These are phyloP conservation scores for Cryptococcus depauperatus DNA, from an alignment of 1,284 basidiomycete species.

Conservation along the genomic window DNA sequence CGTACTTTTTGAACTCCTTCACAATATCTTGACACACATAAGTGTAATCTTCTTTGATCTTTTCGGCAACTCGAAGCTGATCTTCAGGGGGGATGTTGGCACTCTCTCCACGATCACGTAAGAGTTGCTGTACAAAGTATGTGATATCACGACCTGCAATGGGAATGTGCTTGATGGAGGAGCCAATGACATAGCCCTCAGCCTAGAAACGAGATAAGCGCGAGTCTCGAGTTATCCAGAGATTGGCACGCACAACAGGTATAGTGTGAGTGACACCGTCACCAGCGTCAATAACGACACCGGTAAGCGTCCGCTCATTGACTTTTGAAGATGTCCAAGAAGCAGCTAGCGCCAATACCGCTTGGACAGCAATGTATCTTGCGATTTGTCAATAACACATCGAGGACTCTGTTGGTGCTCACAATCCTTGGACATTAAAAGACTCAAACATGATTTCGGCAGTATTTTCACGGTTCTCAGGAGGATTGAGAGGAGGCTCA, in stretches of 20 bases:
- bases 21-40: slow-evolving; percentile 99
- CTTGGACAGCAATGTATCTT: slow-evolving; percentile 96
- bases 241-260: slow-evolving; percentile 32
- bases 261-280: slow-evolving; percentile 80
- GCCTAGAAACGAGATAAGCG: slow-evolving; percentile 43
- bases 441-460: slow-evolving; percentile 99
- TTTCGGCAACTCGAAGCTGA: slow-evolving; percentile 81
- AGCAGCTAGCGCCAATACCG: slow-evolving; percentile 95
- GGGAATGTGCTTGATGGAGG: slow-evolving; percentile 98
- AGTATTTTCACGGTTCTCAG: slow-evolving; percentile 98
- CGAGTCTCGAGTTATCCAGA: neutral
- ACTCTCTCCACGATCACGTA: slow-evolving; percentile 93
- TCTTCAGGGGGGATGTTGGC: slow-evolving; percentile 90
- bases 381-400: no score
- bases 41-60: slow-evolving; percentile 96
- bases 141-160: slow-evolving; percentile 97
- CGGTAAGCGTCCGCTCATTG: slow-evolving; percentile 85
- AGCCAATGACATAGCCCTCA: slow-evolving; percentile 98
- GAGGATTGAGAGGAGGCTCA: slow-evolving; percentile 94
- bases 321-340: slow-evolving; percentile 94
- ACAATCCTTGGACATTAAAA: slow-evolving; percentile 77
- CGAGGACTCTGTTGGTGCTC: slow-evolving; percentile 5
- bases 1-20: slow-evolving; percentile 97
- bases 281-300: slow-evolving; percentile 97
- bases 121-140: slow-evolving; percentile 91